A percentile compares a stretch with the other conserved stretches of the same genome.
Conservation (phyloP, 2,329 filamentous ascomycete species). For the Fusarium lateritium region DNA sequence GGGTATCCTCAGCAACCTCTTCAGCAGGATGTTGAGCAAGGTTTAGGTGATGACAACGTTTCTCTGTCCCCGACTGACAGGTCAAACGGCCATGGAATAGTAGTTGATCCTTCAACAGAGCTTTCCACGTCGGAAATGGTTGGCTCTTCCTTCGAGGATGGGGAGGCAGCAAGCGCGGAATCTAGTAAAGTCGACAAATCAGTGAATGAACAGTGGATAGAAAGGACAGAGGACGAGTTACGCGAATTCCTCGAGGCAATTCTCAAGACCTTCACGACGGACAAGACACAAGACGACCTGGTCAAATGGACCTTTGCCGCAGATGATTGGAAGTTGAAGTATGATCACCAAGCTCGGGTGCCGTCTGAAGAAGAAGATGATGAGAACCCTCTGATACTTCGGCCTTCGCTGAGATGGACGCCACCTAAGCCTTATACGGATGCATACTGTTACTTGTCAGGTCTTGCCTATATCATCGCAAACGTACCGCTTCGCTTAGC, state of each 20-base stretch:
- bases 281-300: slow-evolving; percentile 13
- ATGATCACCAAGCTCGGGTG: not conserved
- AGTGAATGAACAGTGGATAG: slow-evolving; percentile 9
- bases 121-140: not conserved
- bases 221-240: slow-evolving; percentile 25
- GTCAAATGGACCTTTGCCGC: slow-evolving; percentile 20
- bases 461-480: slow-evolving; percentile 16
- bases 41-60: not conserved
- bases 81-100: not conserved
- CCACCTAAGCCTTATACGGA: not conserved
- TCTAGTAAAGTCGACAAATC: not conserved
- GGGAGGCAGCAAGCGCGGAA: not conserved
- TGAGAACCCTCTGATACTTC: slow-evolving; percentile 3
- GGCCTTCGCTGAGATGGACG: not conserved
- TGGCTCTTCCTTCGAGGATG: not conserved
- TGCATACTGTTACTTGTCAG: slow-evolving; percentile 26
- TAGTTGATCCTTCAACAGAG: not conserved
- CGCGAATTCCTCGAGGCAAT: slow-evolving; percentile 22
- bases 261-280: slow-evolving; percentile 17
- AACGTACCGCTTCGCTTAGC: not conserved
- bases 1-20: not conserved
- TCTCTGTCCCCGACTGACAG: not conserved
- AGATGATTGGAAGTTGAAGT: slow-evolving; percentile 24
- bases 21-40: not conserved
- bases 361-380: not conserved